Base-by-base conservation (phyloP, 257 asterid species). In the Orobanche coerulescens region DNA sequence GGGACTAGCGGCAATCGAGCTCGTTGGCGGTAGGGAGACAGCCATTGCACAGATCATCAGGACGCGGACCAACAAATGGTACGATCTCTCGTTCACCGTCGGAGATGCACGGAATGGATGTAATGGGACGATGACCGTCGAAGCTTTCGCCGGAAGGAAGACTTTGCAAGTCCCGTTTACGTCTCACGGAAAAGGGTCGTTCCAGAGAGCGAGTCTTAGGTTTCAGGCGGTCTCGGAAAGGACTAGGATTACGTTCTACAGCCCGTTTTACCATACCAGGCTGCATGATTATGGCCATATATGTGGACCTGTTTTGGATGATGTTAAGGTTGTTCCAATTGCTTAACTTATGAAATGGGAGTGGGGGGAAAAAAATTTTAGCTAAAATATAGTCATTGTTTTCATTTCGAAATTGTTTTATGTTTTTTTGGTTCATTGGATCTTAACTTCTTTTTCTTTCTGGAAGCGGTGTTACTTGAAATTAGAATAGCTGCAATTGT, bases 1-100 rank as follows among this genome's bases (percentile, higher is more conserved):
- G 0, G 93, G 96, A 5, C 20, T 5, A 1, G 94, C 86, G 22
- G 93, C 96, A 0, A 12, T 88, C 39, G 96, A 88, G 64, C 59
- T 85, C 2, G 73, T 88, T 4, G 94, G 93, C 39, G 96, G 94
- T 31, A 78, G 94, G 68, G 96, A 88, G 72, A 83, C 95, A 0
- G 83, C 86, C 62, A 75, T 88, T 36, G 72, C 88, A 11, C 96
- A 88, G 68, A 40, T 69, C 61, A 16, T 88, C 1, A 73, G 81
- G 65, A 85, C 94, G 2, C 42, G 43, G 7, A 25, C 68, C 5
- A 37, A 79, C 12, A 71, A 74, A 69, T 79, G 73, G 78, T 85
- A 88, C 74, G 24, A 37, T 19, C 89, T 87, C 52, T 63, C 80
- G 19, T 87, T 87, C 85, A 77, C 80, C 1, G 48, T 82, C 6